A percentile compares a stretch with the other conserved stretches of the same genome.
phyloP scores from a whole-genome alignment of 73 alveolate species.

The Paramecium sexaurelia region DNA sequence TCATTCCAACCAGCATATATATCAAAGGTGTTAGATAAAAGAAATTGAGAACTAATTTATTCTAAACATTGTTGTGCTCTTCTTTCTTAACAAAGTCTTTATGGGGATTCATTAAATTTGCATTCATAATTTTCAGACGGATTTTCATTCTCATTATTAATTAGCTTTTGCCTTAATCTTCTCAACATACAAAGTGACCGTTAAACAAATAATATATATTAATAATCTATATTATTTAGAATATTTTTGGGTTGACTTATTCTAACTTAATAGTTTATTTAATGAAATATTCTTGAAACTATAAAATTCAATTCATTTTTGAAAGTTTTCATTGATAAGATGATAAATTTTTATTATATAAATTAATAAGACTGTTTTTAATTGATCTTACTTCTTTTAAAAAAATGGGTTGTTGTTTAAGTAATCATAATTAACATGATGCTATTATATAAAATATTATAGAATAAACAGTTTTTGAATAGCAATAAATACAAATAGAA shows the following conservation, averaged over 20 bases:
- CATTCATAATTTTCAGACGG: background rate
- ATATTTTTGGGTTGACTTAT: background rate
- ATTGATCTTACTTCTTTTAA: background rate
- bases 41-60: constrained; percentile 15
- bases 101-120: constrained; percentile 37
- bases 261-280: background rate
- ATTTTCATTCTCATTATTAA: constrained; percentile 11
- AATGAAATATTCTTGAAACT: background rate
- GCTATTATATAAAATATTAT: constrained; percentile 5
- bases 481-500: background rate
- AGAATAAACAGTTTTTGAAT: constrained; percentile 23
- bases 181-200: constrained; percentile 40
- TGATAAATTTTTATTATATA: background rate
- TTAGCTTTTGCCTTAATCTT: background rate
- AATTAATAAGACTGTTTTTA: background rate
- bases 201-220: constrained; percentile 12
- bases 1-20: constrained; percentile 36
- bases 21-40: background rate
- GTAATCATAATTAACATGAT: constrained; percentile 28
- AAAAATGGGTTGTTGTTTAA: constrained; percentile 28
- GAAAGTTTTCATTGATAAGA: background rate
- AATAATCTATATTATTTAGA: background rate
- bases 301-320: background rate
- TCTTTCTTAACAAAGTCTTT: constrained; percentile 12
- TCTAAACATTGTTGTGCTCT: constrained; percentile 43